phyloP scores from a whole-genome alignment of 345 rosid species.

The Melaleuca alternifolia region DNA sequence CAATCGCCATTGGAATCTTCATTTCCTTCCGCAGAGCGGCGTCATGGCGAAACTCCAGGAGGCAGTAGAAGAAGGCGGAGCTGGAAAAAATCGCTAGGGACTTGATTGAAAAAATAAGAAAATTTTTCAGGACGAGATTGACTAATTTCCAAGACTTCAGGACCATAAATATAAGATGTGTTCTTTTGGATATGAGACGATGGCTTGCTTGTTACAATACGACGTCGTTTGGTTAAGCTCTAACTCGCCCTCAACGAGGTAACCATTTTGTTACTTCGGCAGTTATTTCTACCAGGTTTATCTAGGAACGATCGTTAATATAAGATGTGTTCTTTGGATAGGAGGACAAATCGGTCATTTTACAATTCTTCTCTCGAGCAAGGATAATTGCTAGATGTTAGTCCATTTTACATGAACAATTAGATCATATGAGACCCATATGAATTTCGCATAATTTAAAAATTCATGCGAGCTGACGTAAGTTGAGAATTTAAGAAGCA shows the following conservation, averaged over 20 bases:
- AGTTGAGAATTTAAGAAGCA: accelerated
- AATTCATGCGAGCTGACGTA: accelerated
- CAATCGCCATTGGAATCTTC: background rate
- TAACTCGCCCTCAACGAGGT: background rate
- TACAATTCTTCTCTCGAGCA: background rate
- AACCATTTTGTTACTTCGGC: background rate
- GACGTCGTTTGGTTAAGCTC: background rate
- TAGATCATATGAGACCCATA: background rate
- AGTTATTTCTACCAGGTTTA: background rate
- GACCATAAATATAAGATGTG: background rate
- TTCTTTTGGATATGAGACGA: too few species aligned
- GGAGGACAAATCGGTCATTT: background rate
- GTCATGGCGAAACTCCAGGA: background rate
- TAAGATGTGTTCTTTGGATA: background rate
- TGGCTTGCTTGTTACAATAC: background rate
- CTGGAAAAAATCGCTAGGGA: background rate
- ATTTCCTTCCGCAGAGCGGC: background rate
- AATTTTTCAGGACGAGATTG: background rate
- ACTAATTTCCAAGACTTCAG: background rate
- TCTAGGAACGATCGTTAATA: accelerated
- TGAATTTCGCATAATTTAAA: background rate
- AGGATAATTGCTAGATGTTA: accelerated
- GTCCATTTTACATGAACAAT: accelerated
- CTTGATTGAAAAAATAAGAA: background rate
- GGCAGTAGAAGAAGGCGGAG: background rate